A percentile compares a stretch with the other conserved stretches of the same genome.
Evolutionary conservation across 2,329 filamentous ascomycete genomes (phyloP).

Genomic region (Penicillium sp.): DNA sequence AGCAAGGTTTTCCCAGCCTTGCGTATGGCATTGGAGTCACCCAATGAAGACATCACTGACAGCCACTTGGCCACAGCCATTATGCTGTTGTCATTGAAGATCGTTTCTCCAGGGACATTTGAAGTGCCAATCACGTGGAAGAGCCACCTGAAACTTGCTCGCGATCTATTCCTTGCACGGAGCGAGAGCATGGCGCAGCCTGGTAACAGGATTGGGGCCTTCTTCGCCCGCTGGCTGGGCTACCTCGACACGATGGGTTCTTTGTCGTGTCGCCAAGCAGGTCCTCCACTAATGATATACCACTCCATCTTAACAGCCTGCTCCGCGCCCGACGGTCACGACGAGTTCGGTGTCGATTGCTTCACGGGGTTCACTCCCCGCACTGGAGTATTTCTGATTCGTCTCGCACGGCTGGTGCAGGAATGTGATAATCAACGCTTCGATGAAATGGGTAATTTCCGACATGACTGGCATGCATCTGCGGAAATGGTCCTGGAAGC

Average conservation of each 20-base stretch:
- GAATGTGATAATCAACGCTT: slow-evolving; percentile 66
- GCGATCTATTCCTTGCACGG: slow-evolving; percentile 69
- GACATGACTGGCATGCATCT: slow-evolving; percentile 58
- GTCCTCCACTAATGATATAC: slow-evolving; percentile 53
- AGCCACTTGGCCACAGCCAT: slow-evolving; percentile 76
- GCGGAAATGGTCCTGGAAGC: slow-evolving; percentile 56
- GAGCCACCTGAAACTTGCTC: slow-evolving; percentile 70
- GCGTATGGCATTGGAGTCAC: slow-evolving; percentile 62
- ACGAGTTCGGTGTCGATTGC: slow-evolving; percentile 72
- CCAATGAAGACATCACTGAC: slow-evolving; percentile 63
- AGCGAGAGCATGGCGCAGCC: slow-evolving; percentile 55
- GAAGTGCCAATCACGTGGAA: slow-evolving; percentile 80
- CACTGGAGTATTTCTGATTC: slow-evolving; percentile 67
- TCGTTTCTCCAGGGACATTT: slow-evolving; percentile 77
- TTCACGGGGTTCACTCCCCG: slow-evolving; percentile 74
- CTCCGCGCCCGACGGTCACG: slow-evolving; percentile 53
- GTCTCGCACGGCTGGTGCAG: slow-evolving; percentile 68
- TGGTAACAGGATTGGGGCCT: slow-evolving; percentile 62
- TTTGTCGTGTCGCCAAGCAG: slow-evolving; percentile 59
- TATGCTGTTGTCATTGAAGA: slow-evolving; percentile 80
- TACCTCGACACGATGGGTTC: slow-evolving; percentile 79
- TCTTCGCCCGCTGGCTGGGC: slow-evolving; percentile 77
- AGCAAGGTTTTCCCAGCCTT: slow-evolving; percentile 67
- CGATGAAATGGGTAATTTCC: slow-evolving; percentile 50
- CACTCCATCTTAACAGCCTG: slow-evolving; percentile 45